Base-by-base conservation (phyloP, 371 early-diverging fungal genomes). In the Conidiobolus coronatus region DNA sequence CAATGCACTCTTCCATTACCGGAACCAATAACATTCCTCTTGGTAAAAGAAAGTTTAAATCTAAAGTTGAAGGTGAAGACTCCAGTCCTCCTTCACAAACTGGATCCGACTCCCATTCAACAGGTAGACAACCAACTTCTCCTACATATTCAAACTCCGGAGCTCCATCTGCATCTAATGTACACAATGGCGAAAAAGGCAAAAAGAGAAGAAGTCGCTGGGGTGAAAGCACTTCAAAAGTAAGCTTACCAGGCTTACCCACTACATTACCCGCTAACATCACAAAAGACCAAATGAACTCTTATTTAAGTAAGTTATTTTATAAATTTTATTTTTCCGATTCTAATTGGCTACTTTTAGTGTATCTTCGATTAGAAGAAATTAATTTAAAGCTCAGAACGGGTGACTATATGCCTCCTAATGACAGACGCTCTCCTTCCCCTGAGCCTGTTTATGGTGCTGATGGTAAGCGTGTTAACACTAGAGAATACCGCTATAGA, bases 391-490 rank as follows among this genome's bases (percentile, higher is more conserved):
- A 81, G 55, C 63, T 94, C 36, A 66, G 78, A 24, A 71, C 66
- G 23, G 83, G 84, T 18, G 85, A 91, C 56, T 73, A 73, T 37
- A 66, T 88, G 21, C 94, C 94, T 11, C 56, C 67, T 11, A 83
- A 81, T 45, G 64, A 70, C 36, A 65, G 69, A 51, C 79, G 95
- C 59, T 94, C 95, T 14, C 81, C 81, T 14, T 90, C 91, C 29
- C 95, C 95, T 9, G 81, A 85, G 56, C 95, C 95, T 8, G 64
- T 73, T 14, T 94, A 91, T 55, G 82, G 85, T 49, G 67, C 77
- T 22, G 81, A 89, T 50, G 92, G 92, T 50, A 86, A 86, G 57
- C 86, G 95, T 65, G 75, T 79, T 46, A 94, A 94, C 62, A 94
- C 95, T 9, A 71, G 92, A 48, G 95, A 94, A 53, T 70, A 70